Evolutionary conservation across 192 early-diverging fungal species (phyloP), one percentile per base, ranked within the genome.

Genomic region (Entrophospora sp.): DNA sequence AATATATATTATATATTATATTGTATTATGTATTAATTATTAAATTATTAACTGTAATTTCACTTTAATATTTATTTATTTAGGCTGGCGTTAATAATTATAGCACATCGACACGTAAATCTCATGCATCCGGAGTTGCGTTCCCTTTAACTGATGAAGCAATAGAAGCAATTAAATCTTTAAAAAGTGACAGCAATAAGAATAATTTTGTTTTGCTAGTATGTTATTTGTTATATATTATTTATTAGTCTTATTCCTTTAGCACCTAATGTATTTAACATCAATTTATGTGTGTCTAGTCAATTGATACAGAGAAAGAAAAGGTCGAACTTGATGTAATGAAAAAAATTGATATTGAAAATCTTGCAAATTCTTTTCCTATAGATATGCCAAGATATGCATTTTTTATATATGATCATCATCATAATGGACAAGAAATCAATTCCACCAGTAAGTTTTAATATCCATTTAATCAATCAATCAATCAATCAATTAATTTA

Each of bases 341-440:
- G 18, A 71, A 43, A 42, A 74, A 75, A 59, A 70, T 83, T 66
- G 48, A 75, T 5, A 75, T 77, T 24, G 73, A 71, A 5, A 75
- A 85, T 2, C 51, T 92, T 6, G 63, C 71, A n/a, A 69, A 62
- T 16, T 60, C 68, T 4, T 68, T 92, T 53, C 81, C 86, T 7
- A 49, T 66, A 0, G 77, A 80, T 59, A 74, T 77, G 40, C 93
- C 92, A n/a, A 78, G 89, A 30, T 96, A 87, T 65, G 79, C 87
- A 1, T 87, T 91, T 49, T 85, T 77, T 59, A 72, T 73, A 12
- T 79, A 73, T 64, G 66, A 77, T 27, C 77, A 85, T 56, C 71
- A 68, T 5, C 66, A 76, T 45, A 64, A 76, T 13, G 86, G 83
- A 30, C 59, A 56, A 22, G 35, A 64, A 2, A 60, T 69, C 12